Base-by-base conservation (phyloP, 2,329 filamentous ascomycete species). In the Didymella sp. region DNA sequence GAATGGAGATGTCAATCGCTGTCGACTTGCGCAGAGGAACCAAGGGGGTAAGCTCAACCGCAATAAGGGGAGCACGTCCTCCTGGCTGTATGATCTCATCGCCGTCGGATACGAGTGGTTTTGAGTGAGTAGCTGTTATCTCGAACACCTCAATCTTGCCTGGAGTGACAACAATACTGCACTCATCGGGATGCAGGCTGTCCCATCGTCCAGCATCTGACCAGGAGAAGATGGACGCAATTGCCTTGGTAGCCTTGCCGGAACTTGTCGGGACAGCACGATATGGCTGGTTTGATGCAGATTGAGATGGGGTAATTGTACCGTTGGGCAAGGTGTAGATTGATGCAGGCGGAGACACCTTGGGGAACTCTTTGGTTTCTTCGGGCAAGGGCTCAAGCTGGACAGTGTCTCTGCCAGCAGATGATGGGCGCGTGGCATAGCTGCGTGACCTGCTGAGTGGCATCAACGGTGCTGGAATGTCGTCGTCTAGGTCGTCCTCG, bases 1-100 rank as follows among this genome's bases (percentile, higher is more conserved):
- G 89, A 62, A 99, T 91, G 63, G 96, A 95, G 51, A 99, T 91
- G 73, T 99, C 95, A 28, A 99, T 85, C 3, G 90, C 91, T 21
- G 92, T 99, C 68, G 93, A 95, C 69, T 94, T 89, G 61, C 94
- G 87, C 59, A 98, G 87, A 64, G 93, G 89, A 7, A 98, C 94
- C 33, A 96, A 81, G 0, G 95, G 95, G 0, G 94, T 98, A 38
- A 99, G 85, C 70, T 96, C 92, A 30, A 97, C 85, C 6, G 89
- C 90, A 58, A 88, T 76, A 28, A 88, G 76, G 28, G 85, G 86
- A 53, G 80, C 79, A 62, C 70, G 67, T 60, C 64, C 61, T 62
- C 68, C 64, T 56, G 74, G 61, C 43, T 69, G 66, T 58, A 73
- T 74, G 53, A 71, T 77, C 40, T 75, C 75, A 21, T 76, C 77